Evolutionary conservation across 345 rosid species (phyloP), one percentile per base, ranked within the genome.

Genomic region (Salix exigua): DNA sequence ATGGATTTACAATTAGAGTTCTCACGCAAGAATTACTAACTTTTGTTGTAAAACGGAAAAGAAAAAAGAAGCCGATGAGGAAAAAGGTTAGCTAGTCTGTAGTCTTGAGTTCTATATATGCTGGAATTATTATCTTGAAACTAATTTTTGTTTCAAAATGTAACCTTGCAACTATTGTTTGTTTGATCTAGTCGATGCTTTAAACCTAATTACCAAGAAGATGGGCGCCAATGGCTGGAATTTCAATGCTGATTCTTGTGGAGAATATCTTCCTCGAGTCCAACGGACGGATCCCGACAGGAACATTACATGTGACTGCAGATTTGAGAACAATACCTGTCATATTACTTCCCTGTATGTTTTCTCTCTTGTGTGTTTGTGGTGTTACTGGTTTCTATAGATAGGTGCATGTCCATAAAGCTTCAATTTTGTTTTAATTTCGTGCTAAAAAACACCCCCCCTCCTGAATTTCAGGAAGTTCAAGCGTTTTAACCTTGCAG

Each of bases 401-500:
- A 26, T 4, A 23, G 35, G 19, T 62, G 66, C 18, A 2, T 26
- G 35, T 64, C 14, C 16, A 5, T 30, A 64, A 28, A 5, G 68
- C 38, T 64, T 30, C n/a, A 28, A 10, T 58, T 26, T 28, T 16
- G 35, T 9, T 60, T 60, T 73, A 46, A 2, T 53, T 60, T 69
- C 63, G 11, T 75, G 19, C 65, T 9, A 35, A 10, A 18, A 72
- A 7, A 4, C 10, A 17, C 18, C 13, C 33, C 13, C 38, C 4
- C n/a, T 51, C 70, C 48, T 82, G 79, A 76, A 68, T 77, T 74
- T 66, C 78, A 89, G 92, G 78, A 72, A 66, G 71, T 79, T 88
- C 78, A 89, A 88, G 81, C 75, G 78, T 50, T 85, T 83, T 78
- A 86, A 80, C 71, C 91, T 89, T 81, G 88, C 88, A 38, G 92